Evolutionary conservation across 495 filamentous ascomycete genomes (phyloP).

Genomic region (Trichocladium antarcticum): DNA sequence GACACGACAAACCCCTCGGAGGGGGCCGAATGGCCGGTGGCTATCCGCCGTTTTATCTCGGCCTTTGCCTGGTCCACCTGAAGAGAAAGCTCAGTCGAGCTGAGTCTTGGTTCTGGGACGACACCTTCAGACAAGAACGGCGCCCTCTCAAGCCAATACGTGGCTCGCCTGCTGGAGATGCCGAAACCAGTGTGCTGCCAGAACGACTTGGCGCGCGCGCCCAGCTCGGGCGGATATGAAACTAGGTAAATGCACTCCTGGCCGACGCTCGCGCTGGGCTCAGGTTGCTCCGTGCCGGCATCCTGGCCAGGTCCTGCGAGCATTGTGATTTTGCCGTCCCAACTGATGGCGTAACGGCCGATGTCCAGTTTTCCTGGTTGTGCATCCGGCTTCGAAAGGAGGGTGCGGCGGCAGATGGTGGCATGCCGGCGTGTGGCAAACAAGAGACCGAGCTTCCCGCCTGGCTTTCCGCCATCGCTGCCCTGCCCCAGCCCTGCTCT

Average conservation of each 20-base stretch:
- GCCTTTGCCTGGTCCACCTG: not conserved
- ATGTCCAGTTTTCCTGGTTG: too few relatives aligned
- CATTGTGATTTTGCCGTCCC: constrained; percentile 3
- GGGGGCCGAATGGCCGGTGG: not conserved
- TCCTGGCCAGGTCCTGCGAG: not conserved
- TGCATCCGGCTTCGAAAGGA: not conserved
- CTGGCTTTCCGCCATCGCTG: not conserved
- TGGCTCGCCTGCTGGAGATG: constrained; percentile 21
- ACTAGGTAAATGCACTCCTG: constrained; percentile 13
- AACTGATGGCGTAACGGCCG: not conserved
- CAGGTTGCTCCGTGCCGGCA: not conserved
- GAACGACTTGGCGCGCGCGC: constrained; percentile 10
- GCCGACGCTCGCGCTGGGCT: not conserved
- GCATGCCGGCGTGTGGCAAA: not conserved
- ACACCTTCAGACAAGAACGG: not conserved
- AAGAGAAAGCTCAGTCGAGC: not conserved
- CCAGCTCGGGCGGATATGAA: constrained; percentile 7
- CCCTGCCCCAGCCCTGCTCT: too few relatives aligned
- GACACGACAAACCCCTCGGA: not conserved
- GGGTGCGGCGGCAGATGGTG: not conserved
- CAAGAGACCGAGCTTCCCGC: not conserved
- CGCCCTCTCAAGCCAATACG: constrained; percentile 11
- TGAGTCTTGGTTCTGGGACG: not conserved
- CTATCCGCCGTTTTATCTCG: constrained; percentile 1
- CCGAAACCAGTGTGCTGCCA: constrained; percentile 26